A percentile compares a stretch with the other conserved stretches of the same genome.
These are phyloP conservation scores for Ascosphaera aggregata DNA, from an alignment of 2,329 filamentous ascomycete genomes.

Conservation along the genomic window DNA sequence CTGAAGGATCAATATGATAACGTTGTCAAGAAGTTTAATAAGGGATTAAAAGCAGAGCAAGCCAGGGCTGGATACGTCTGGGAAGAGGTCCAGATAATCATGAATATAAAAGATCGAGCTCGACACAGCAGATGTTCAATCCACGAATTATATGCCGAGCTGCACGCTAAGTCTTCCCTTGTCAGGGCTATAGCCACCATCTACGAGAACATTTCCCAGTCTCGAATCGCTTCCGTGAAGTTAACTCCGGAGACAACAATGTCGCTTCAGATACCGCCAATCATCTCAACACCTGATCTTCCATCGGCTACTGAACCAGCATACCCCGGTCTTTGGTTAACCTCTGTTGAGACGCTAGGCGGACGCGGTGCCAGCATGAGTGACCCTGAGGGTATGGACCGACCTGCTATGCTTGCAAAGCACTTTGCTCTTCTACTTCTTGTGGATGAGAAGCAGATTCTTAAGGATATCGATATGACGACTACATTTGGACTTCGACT, in stretches of 20 bases:
- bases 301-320: slow-evolving; percentile 44
- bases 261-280: slow-evolving; percentile 37
- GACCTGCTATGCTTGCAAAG: slow-evolving; percentile 39
- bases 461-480: slow-evolving; percentile 44
- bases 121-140: slow-evolving; percentile 30
- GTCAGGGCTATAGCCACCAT: slow-evolving; percentile 65
- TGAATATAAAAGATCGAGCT: slow-evolving; percentile 59
- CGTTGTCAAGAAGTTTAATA: slow-evolving; percentile 78
- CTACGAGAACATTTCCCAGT: slow-evolving; percentile 57
- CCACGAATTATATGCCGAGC: slow-evolving; percentile 18
- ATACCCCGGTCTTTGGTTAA: slow-evolving; percentile 61
- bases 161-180: slow-evolving; percentile 43
- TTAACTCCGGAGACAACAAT: slow-evolving; percentile 40
- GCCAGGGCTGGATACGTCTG: slow-evolving; percentile 76
- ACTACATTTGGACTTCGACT: slow-evolving; percentile 52
- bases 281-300: slow-evolving; percentile 47
- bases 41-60: slow-evolving; percentile 81
- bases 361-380: slow-evolving; percentile 30
- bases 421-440: slow-evolving; percentile 73
- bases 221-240: slow-evolving; percentile 65
- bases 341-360: slow-evolving; percentile 52
- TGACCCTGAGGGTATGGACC: slow-evolving; percentile 38
- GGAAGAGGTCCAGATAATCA: slow-evolving; percentile 67
- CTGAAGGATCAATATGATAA: slow-evolving; percentile 69
- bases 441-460: slow-evolving; percentile 58